A percentile compares a stretch with the other conserved stretches of the same genome.
Conservation (phyloP, 2,329 filamentous ascomycete species). For the Aspergillus japonicus region DNA sequence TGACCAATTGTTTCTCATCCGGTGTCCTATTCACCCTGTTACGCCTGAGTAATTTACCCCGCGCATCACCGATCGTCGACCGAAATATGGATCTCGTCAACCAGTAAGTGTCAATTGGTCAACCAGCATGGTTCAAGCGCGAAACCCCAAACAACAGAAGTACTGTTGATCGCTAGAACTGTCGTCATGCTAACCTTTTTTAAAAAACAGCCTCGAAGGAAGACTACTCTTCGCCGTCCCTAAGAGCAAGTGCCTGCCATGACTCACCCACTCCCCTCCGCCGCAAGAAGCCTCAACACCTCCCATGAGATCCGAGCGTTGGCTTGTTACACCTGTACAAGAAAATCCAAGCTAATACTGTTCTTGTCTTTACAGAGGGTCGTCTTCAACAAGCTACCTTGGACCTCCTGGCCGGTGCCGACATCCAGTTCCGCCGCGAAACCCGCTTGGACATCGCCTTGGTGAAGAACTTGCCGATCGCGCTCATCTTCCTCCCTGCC, state of each 20-base stretch:
- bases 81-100: slow-evolving; percentile 64
- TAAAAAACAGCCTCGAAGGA: slow-evolving; percentile 71
- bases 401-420: slow-evolving; percentile 86
- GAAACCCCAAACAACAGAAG: slow-evolving; percentile 2
- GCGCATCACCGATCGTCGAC: slow-evolving; percentile 20
- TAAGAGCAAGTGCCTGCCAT: slow-evolving; percentile 70
- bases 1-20: background rate
- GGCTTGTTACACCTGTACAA: background rate
- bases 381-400: slow-evolving; percentile 84
- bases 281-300: slow-evolving; percentile 11
- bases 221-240: slow-evolving; percentile 95
- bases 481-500: slow-evolving; percentile 93
- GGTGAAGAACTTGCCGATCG: slow-evolving; percentile 93
- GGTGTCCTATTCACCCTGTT: background rate
- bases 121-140: background rate
- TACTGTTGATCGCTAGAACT: background rate
- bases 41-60: slow-evolving; percentile 19
- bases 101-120: slow-evolving; percentile 48
- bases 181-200: slow-evolving; percentile 32
- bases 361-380: slow-evolving; percentile 64
- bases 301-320: background rate
- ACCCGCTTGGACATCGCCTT: slow-evolving; percentile 94
- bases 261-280: slow-evolving; percentile 20
- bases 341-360: slow-evolving; percentile 11
- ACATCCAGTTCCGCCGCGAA: slow-evolving; percentile 95